Conservation (phyloP, 495 filamentous ascomycete species). For the Niebla homalea region DNA sequence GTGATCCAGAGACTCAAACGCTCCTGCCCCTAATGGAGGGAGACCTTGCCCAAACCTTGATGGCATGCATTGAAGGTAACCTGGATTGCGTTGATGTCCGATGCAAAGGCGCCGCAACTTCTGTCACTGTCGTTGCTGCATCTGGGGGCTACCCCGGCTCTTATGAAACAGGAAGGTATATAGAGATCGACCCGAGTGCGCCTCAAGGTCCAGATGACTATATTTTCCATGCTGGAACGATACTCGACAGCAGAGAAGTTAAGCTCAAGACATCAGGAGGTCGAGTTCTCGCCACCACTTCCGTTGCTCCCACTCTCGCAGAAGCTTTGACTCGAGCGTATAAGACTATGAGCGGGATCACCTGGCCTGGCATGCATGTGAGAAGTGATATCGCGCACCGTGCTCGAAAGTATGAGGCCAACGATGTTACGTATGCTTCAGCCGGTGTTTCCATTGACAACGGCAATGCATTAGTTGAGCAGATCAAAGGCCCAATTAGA, state of each 20-base stretch:
- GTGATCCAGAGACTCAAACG: slow-evolving; percentile 93
- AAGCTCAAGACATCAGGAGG: slow-evolving; percentile 65
- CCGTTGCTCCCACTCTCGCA: slow-evolving; percentile 59
- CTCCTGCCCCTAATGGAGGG: slow-evolving; percentile 65
- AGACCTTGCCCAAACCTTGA: slow-evolving; percentile 78
- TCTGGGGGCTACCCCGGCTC: slow-evolving; percentile 84
- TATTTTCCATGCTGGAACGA: slow-evolving; percentile 90
- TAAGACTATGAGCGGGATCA: slow-evolving; percentile 58
- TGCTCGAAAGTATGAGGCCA: slow-evolving; percentile 19
- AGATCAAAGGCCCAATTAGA: slow-evolving; percentile 71
- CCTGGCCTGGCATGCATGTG: slow-evolving; percentile 85
- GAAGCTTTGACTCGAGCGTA: slow-evolving; percentile 79
- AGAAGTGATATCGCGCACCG: slow-evolving; percentile 85
- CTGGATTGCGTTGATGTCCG: slow-evolving; percentile 58
- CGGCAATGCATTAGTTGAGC: slow-evolving; percentile 78
- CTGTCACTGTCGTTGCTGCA: slow-evolving; percentile 84
- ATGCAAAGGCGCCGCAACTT: slow-evolving; percentile 47
- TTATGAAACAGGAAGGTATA: slow-evolving; percentile 70
- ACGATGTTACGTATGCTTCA: slow-evolving; percentile 69
- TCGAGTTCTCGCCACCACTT: slow-evolving; percentile 79
- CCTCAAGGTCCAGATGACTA: slow-evolving; percentile 35
- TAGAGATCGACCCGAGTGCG: slow-evolving; percentile 39
- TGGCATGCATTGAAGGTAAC: slow-evolving; percentile 66
- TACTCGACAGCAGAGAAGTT: slow-evolving; percentile 24
- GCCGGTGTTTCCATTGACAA: slow-evolving; percentile 87